Conservation (phyloP, 208 protist species). For the Phytomonas francai region DNA sequence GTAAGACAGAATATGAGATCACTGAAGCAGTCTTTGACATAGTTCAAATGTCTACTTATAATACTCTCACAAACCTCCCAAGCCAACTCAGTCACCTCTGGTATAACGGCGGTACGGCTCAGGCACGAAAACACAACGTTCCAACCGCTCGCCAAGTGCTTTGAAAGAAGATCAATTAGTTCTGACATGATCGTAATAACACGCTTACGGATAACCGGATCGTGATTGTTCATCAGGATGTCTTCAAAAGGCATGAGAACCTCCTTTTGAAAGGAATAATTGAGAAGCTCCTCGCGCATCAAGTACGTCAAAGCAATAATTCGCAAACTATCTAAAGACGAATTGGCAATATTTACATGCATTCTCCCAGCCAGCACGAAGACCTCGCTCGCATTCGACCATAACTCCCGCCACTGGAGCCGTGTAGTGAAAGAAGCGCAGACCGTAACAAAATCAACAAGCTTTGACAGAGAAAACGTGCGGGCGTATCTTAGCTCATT, state of each 20-base stretch:
- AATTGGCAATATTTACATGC: conserved; percentile 43
- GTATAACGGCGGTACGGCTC: conserved; percentile 63
- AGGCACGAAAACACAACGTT: conserved; percentile 77
- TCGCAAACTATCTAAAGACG: conserved; percentile 52
- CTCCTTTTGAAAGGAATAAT: conserved; percentile 84
- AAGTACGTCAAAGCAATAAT: conserved; percentile 69
- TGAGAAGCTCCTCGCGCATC: conserved; percentile 66
- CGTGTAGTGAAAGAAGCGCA: conserved; percentile 64
- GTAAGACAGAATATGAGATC: conserved; percentile 80
- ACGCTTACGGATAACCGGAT: conserved; percentile 39
- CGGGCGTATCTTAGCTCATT: conserved; percentile 59
- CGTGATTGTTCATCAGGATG: conserved; percentile 69
- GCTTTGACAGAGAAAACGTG: conserved; percentile 75
- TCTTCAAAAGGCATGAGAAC: conserved; percentile 67
- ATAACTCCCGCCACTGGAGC: conserved; percentile 79
- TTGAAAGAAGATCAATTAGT: conserved; percentile 66
- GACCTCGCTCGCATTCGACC: conserved; percentile 59
- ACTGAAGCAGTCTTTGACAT: conserved; percentile 76
- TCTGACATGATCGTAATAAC: conserved; percentile 67
- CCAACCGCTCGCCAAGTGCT: conserved; percentile 74
- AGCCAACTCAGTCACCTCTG: conserved; percentile 53
- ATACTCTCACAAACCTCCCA: conserved; percentile 62
- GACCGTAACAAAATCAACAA: conserved; percentile 80
- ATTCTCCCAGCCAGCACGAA: conserved; percentile 55
- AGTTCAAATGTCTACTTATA: conserved; percentile 44